Evolutionary conservation across 306 rosid genomes (phyloP).

Genomic region (Castanea mollissima): DNA sequence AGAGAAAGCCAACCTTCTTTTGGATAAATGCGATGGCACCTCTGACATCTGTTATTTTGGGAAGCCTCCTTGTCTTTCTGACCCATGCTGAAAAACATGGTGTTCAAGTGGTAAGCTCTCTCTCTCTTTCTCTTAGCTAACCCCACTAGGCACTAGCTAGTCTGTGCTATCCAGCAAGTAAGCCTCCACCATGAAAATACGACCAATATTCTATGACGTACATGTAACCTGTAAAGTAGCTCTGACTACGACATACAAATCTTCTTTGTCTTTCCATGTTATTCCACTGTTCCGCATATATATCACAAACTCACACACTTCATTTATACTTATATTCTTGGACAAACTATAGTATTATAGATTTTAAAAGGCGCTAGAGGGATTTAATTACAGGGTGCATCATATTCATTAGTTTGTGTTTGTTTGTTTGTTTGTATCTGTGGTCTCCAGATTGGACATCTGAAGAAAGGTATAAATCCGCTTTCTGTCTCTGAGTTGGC

Average conservation of each 20-base stretch:
- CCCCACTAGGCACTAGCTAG: background rate
- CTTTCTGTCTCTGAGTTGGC: conserved; percentile 33
- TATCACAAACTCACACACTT: no score
- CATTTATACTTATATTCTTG: no score
- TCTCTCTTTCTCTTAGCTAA: background rate
- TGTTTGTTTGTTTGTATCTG: background rate
- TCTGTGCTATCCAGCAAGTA: background rate
- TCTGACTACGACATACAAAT: no score
- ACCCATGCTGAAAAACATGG: conserved; percentile 91
- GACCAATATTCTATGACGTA: no score
- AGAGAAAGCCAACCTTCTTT: conserved; percentile 65
- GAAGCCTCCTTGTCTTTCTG: conserved; percentile 69
- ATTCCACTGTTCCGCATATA: no score
- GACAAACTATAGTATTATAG: background rate
- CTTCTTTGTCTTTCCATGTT: no score
- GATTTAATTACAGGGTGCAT: background rate
- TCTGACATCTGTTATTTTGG: conserved; percentile 64
- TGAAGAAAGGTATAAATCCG: conserved; percentile 60
- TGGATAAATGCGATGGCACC: conserved; percentile 98
- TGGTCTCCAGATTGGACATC: conserved; percentile 61
- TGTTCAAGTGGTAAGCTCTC: conserved; percentile 71
- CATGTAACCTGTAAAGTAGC: no score
- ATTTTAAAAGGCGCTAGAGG: background rate
- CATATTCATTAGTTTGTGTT: background rate
- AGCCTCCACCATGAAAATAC: background rate